These are phyloP conservation scores for Torulaspora franciscae DNA, from an alignment of 805 yeast species.

Conservation along the genomic window DNA sequence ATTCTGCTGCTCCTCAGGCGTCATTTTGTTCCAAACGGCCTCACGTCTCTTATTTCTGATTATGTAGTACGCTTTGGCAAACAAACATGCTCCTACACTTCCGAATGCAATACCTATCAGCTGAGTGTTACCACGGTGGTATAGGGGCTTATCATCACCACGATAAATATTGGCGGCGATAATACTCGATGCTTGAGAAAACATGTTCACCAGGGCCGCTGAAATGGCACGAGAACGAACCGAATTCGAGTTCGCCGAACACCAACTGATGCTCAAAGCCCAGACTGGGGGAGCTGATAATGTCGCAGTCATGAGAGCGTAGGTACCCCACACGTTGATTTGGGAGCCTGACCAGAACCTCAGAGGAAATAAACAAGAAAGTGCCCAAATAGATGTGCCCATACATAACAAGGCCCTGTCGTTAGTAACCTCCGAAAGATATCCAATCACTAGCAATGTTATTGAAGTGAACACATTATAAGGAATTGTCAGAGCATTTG, in stretches of 20 bases:
- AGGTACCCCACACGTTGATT: conserved; percentile 41
- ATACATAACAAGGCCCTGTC: conserved; percentile 28
- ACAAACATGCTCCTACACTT: conserved; percentile 28
- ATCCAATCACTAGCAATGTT: conserved; percentile 36
- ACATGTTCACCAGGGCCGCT: conserved; percentile 61
- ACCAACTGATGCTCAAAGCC: conserved; percentile 55
- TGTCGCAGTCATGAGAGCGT: conserved; percentile 36
- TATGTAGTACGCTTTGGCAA: conserved; percentile 34
- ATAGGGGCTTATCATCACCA: conserved; percentile 52
- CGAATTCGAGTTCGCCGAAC: conserved; percentile 56
- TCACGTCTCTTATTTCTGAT: conserved; percentile 43
- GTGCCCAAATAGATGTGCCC: conserved; percentile 9
- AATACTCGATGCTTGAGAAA: conserved; percentile 54
- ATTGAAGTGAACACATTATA: conserved; percentile 39
- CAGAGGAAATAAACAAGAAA: conserved; percentile 31
- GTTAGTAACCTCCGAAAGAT: conserved; percentile 36
- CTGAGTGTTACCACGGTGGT: conserved; percentile 50
- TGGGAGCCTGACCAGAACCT: conserved; percentile 42
- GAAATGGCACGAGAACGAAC: conserved; percentile 62
- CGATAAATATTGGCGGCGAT: conserved; percentile 54
- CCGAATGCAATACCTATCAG: conserved; percentile 39
- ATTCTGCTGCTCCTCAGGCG: conserved; percentile 45
- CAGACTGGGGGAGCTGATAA: conserved; percentile 47
- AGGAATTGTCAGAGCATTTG: conserved; percentile 52
- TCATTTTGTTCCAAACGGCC: conserved; percentile 47